Evolutionary conservation across 768 basidiomycete genomes (phyloP), one percentile per base, ranked within the genome.

Genomic region (Steccherinum ochraceum): DNA sequence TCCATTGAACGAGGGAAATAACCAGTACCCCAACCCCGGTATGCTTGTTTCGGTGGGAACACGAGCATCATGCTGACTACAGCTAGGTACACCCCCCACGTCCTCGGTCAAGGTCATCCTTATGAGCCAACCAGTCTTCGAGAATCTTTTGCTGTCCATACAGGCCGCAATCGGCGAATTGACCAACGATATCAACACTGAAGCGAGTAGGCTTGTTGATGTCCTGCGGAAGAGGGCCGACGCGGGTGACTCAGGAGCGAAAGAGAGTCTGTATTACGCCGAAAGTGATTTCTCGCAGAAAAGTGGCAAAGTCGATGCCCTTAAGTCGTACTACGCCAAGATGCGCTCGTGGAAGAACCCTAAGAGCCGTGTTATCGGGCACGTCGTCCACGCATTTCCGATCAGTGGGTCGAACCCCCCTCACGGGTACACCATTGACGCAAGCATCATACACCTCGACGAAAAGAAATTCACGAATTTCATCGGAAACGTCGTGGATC

Each of bases 401-500:
- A 65, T 74, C 60, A 54, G 41, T 58, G 60, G 44, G 58, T 39
- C 26, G 45, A 61, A 24, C 25, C 2, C 59, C 49, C 66, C 69
- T 53, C 52, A 70, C 55, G 24, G 54, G 23, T 73, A 70, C 54
- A 73, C 67, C 0, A 30, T 55, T 24, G 73, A 73, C 55, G 47
- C 72, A 4, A 70, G 71, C 51, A 67, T 74, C 40, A 58, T 72
- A 54, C 59, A 69, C 62, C 58, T 74, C 5, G 51, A 73, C 53
- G 58, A 71, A 56, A 41, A 61, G 44, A 72, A 65, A 58, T 71
- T 73, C 62, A 27, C 10, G 52, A 57, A 63, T 52, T 63, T 71
- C 52, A 60, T 5, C 30, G 63, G 67, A 12, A 74, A 73, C 49
- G 67, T 66, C 2, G 5, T 73, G 5, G 57, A 59, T 56, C 54